Percentiles rank a stretch among this genome's conserved stretches.
phyloP scores from a whole-genome alignment of 106 monocot species.

The Narthecium ossifragum region DNA sequence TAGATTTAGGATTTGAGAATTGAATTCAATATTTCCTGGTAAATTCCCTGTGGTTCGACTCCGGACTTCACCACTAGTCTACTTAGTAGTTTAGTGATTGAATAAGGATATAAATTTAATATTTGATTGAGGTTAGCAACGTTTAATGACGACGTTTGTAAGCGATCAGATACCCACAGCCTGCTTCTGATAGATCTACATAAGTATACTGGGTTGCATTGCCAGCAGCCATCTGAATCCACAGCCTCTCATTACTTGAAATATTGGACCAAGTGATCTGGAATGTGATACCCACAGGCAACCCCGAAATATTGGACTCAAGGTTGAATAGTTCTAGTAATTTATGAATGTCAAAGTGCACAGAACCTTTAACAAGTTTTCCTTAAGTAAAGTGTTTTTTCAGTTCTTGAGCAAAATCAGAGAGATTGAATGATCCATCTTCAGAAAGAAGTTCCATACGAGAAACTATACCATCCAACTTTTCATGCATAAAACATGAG shows the following conservation, averaged over 20 bases:
- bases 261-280: constrained; percentile 49
- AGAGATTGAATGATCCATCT: constrained; percentile 24
- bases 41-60: too few species aligned
- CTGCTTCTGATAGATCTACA: constrained; percentile 43
- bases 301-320: constrained; percentile 41
- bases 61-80: too few species aligned
- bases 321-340: constrained; percentile 45
- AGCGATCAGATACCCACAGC: too few species aligned
- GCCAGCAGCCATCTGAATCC: constrained; percentile 54
- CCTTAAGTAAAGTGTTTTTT: constrained; percentile 24
- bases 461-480: constrained; percentile 28
- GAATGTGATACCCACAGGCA: constrained; percentile 65
- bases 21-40: too few species aligned
- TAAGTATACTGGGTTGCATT: constrained; percentile 35
- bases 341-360: constrained; percentile 13
- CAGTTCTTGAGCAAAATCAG: constrained; percentile 59
- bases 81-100: too few species aligned
- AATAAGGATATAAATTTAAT: too few species aligned
- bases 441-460: constrained; percentile 30
- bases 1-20: too few species aligned
- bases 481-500: constrained; percentile 21
- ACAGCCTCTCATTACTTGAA: constrained; percentile 33
- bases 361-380: not conserved
- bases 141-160: too few species aligned
- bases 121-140: too few species aligned